Percentiles rank a stretch among this genome's conserved stretches.
These are phyloP conservation scores for Chlorella sorokiniana DNA, from an alignment of 139 green algal species.

Conservation along the genomic window DNA sequence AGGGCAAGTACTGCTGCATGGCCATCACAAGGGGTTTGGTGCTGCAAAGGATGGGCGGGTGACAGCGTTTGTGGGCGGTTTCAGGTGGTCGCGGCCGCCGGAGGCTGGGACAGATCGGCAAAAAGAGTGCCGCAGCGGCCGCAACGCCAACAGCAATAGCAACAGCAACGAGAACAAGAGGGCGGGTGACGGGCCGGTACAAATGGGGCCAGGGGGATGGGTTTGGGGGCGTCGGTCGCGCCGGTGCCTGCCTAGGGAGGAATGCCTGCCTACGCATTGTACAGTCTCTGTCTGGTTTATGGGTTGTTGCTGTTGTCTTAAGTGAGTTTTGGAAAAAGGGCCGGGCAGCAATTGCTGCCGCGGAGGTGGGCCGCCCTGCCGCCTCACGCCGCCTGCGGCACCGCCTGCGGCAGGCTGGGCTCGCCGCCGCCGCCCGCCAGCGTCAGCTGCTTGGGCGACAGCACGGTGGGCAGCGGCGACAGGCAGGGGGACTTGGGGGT, in stretches of 20 bases:
- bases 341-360: neutral
- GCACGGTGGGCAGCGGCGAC: slow-evolving; percentile 11
- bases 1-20: too few relatives aligned
- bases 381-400: slow-evolving; percentile 21
- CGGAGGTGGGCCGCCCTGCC: neutral
- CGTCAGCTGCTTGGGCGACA: slow-evolving; percentile 17
- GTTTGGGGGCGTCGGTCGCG: neutral
- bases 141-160: neutral
- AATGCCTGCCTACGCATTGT: too few relatives aligned
- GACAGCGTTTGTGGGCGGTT: too few relatives aligned
- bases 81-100: too few relatives aligned
- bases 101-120: too few relatives aligned
- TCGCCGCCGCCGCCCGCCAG: neutral
- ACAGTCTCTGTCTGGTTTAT: too few relatives aligned
- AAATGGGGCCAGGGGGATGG: neutral
- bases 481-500: slow-evolving; percentile 11
- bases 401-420: neutral
- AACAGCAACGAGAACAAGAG: neutral
- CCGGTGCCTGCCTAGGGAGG: too few relatives aligned
- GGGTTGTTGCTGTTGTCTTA: too few relatives aligned
- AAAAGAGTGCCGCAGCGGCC: neutral
- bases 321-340: neutral
- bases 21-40: too few relatives aligned
- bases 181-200: neutral
- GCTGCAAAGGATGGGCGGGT: too few relatives aligned